These are phyloP conservation scores for Leptographium flavum DNA, from an alignment of 2,329 filamentous ascomycete genomes.

Conservation along the genomic window DNA sequence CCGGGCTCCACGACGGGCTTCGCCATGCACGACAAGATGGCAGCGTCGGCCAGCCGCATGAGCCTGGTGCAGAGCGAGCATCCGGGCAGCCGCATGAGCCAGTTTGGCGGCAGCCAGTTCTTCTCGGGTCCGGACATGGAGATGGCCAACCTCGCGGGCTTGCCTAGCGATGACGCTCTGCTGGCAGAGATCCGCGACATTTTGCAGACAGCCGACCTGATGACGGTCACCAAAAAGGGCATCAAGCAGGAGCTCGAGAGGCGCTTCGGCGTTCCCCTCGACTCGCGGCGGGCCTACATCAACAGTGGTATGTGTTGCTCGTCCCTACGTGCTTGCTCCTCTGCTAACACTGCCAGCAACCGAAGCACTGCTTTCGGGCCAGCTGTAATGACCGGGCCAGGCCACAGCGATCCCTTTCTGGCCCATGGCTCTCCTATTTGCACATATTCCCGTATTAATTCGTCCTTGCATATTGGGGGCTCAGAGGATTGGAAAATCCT, in stretches of 20 bases:
- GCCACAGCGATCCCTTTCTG: neutral
- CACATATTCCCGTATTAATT: conserved; percentile 3
- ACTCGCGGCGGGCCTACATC: conserved; percentile 84
- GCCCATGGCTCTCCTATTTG: neutral
- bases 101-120: conserved; percentile 45
- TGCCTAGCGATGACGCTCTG: conserved; percentile 81
- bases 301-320: conserved; percentile 58
- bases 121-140: conserved; percentile 47
- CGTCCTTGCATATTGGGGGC: conserved; percentile 6
- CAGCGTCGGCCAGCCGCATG: conserved; percentile 41
- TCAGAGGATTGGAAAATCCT: neutral
- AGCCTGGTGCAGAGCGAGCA: conserved; percentile 67
- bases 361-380: conserved; percentile 64
- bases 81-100: conserved; percentile 40
- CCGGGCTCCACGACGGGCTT: conserved; percentile 40
- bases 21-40: conserved; percentile 34
- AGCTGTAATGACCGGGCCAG: conserved; percentile 33
- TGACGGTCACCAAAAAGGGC: conserved; percentile 98
- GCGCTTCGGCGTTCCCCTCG: conserved; percentile 74
- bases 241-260: conserved; percentile 88
- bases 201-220: conserved; percentile 77
- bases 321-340: neutral
- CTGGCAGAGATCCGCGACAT: conserved; percentile 92
- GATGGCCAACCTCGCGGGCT: conserved; percentile 56
- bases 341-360: conserved; percentile 37